Base-by-base conservation (phyloP, 2,329 filamentous ascomycete genomes). In the Colletotrichum coccodes region DNA sequence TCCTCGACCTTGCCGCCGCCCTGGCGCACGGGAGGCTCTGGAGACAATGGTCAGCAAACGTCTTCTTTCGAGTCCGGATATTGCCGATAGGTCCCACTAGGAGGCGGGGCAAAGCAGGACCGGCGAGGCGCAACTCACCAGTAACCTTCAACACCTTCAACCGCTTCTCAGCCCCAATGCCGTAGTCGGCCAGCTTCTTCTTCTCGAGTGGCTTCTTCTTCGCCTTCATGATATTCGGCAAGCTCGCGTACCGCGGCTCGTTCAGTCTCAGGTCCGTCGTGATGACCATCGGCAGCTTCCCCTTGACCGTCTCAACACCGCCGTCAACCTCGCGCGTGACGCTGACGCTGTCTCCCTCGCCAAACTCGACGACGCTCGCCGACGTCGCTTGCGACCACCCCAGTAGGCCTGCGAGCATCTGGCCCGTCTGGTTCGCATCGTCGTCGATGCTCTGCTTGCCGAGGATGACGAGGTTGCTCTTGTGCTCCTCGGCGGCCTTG, bases 161-260 rank as follows among this genome's bases (percentile, higher is more conserved):
- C 75, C 95, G 87, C 82, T 87, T 90, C 79, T 88, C 87, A 60
- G 88, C 89, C 75, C 94, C 91, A 49, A 97, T 82, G 2, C 93
- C 94, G 80, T 93, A 92, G 78, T 99, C 96, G 65, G 85, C 87
- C 79, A 98, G 80, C 73, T 88, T 94, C 87, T 94, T 92, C 92
- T 98, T 98, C 76, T 96, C 94, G 75, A 99, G 78, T 77, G 93
- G 93, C 92, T 99, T 99, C 93, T 98, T 99, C 92, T 99, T 99
- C 60, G 96, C 96, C 91, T 98, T 99, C 96, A 99, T 99, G 73
- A 99, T 98, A 79, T 98, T 98, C 58, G 95, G 95, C 88, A 99
- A 81, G 81, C 90, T 97, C 26, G 95, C 96, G 80, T 97, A 99
- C 72, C 96, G 87, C 68, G 96, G 96, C 88, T 97, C 94, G 78